phyloP scores from a whole-genome alignment of 1,139 yeast species.

The Trichomonascaceae sp. region DNA sequence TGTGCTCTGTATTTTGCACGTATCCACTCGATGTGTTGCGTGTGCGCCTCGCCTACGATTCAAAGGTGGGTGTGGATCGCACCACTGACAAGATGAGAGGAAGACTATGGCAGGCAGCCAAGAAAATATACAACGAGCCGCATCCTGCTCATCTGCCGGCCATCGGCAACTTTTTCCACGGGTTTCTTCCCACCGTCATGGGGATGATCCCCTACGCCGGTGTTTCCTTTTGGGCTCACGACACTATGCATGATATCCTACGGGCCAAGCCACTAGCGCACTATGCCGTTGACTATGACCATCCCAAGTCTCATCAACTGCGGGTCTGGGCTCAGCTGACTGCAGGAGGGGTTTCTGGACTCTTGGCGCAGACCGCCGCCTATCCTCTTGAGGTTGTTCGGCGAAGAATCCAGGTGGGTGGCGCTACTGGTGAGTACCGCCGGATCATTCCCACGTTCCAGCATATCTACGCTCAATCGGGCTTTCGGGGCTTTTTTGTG shows the following conservation, averaged over 20 bases:
- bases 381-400: conserved; percentile 94
- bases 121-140: conserved; percentile 46
- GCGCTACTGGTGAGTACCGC: conserved; percentile 33
- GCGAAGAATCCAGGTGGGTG: conserved; percentile 93
- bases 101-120: conserved; percentile 40
- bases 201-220: conserved; percentile 99
- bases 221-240: conserved; percentile 91
- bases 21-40: conserved; percentile 87
- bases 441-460: conserved; percentile 32
- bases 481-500: conserved; percentile 77
- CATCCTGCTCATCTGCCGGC: conserved; percentile 5
- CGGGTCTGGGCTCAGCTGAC: conserved; percentile 82
- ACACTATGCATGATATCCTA: conserved; percentile 73
- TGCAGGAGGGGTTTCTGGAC: conserved; percentile 94
- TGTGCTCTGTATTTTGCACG: conserved; percentile 76
- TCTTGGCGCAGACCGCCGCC: conserved; percentile 91
- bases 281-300: conserved; percentile 5
- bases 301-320: conserved; percentile 21
- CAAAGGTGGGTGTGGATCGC: conserved; percentile 30
- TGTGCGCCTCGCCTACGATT: conserved; percentile 84
- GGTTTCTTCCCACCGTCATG: conserved; percentile 82
- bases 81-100: conserved; percentile 27
- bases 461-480: conserved; percentile 42
- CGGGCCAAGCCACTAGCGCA: conserved; percentile 36
- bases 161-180: conserved; percentile 58